Evolutionary conservation across 352 stramenopile genomes (phyloP).

Genomic region (Phytophthora gonapodyides): DNA sequence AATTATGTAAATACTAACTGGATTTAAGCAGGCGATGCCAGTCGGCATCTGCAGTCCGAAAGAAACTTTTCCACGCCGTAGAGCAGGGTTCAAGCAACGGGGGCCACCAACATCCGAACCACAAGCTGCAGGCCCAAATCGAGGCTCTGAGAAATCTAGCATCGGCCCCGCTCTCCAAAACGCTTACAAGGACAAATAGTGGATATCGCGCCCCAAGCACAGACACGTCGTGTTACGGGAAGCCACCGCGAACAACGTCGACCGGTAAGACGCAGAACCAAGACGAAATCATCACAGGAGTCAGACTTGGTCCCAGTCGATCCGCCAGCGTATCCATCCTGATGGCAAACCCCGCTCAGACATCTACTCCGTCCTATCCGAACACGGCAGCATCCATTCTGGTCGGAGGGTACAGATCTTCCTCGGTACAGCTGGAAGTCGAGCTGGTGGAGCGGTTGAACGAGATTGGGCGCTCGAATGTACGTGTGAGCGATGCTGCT

Average conservation of each 20-base stretch:
- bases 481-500: constrained; percentile 16
- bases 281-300: constrained; percentile 30
- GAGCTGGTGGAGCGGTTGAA: constrained; percentile 67
- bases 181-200: constrained; percentile 5
- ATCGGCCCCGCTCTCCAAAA: constrained; percentile 18
- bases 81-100: constrained; percentile 46
- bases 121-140: constrained; percentile 43
- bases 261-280: constrained; percentile 24
- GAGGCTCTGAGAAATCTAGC: constrained; percentile 42
- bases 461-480: constrained; percentile 70
- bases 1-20: background rate
- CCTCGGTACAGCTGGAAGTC: constrained; percentile 58
- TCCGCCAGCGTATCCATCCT: constrained; percentile 22
- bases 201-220: constrained; percentile 13
- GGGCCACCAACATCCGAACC: constrained; percentile 33
- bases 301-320: constrained; percentile 26
- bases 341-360: constrained; percentile 14
- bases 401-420: constrained; percentile 53
- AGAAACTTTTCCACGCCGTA: constrained; percentile 64
- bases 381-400: constrained; percentile 17
- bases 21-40: constrained; percentile 51
- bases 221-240: constrained; percentile 14
- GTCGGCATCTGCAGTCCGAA: constrained; percentile 67
- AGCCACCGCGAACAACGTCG: constrained; percentile 1
- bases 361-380: background rate